Evolutionary conservation across 306 rosid species (phyloP).

Genomic region (Dicorynia guianensis): DNA sequence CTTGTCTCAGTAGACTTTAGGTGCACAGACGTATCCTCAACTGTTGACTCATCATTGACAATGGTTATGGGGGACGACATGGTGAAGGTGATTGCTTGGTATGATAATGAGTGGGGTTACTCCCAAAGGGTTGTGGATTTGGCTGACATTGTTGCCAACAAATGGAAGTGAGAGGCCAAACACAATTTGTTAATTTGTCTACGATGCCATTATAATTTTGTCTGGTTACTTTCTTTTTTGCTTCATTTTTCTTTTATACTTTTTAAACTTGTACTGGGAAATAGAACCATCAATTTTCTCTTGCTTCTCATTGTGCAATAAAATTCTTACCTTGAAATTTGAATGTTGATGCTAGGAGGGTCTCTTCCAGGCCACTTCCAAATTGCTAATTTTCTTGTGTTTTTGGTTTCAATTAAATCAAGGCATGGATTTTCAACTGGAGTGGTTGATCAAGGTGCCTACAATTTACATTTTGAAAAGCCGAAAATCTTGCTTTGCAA

Average conservation of each 20-base stretch:
- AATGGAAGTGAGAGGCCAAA: conserved; percentile 68
- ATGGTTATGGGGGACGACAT: conserved; percentile 98
- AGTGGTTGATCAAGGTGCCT: neutral
- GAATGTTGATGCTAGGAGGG: conserved; percentile 5
- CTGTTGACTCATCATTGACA: conserved; percentile 92
- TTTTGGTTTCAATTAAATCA: neutral
- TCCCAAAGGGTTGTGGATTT: conserved; percentile 98
- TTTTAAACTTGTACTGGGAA: conserved; percentile 56
- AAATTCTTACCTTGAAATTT: conserved; percentile 37
- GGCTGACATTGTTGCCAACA: conserved; percentile 96
- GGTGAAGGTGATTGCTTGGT: conserved; percentile 99
- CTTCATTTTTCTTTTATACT: conserved; percentile 32
- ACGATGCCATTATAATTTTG: conserved; percentile 41
- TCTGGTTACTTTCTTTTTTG: conserved; percentile 29
- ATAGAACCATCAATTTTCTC: conserved; percentile 55
- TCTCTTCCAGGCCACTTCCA: neutral
- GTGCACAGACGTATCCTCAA: conserved; percentile 93
- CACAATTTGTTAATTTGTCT: conserved; percentile 18
- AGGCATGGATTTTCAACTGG: neutral
- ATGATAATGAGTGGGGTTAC: conserved; percentile 97
- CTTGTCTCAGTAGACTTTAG: conserved; percentile 93
- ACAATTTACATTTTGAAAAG: no score
- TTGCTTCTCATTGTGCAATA: conserved; percentile 51
- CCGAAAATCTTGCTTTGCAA: no score
- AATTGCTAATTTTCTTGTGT: neutral